A percentile compares a stretch with the other conserved stretches of the same genome.
These are phyloP conservation scores for Fusarium ambrosium DNA, from an alignment of 2,329 filamentous ascomycete species.

Conservation along the genomic window DNA sequence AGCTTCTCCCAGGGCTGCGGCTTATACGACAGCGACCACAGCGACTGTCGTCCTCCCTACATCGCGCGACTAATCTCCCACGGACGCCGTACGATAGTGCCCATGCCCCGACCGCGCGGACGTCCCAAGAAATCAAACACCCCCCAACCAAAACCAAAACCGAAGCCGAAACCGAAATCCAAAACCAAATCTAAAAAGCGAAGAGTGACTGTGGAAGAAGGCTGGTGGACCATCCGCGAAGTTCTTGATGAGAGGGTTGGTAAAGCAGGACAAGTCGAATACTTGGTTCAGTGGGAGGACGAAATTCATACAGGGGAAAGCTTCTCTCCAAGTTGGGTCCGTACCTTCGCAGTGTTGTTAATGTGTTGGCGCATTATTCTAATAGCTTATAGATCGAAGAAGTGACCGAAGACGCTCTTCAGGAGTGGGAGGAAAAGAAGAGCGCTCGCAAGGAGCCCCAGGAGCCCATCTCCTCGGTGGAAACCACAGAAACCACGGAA, in stretches of 20 bases:
- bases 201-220: conserved; percentile 1
- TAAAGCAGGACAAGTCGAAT: conserved; percentile 47
- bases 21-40: conserved; percentile 10
- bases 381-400: conserved; percentile 46
- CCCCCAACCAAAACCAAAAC: conserved; percentile 29
- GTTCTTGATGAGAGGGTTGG: conserved; percentile 53
- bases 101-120: conserved; percentile 52
- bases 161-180: conserved; percentile 37
- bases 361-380: conserved; percentile 31
- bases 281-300: conserved; percentile 57
- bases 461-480: neutral
- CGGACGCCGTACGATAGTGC: conserved; percentile 38
- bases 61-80: conserved; percentile 21
- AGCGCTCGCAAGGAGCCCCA: neutral
- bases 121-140: conserved; percentile 36
- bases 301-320: conserved; percentile 46
- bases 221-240: conserved; percentile 52
- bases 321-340: conserved; percentile 49
- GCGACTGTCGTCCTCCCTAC: conserved; percentile 17
- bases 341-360: conserved; percentile 1
- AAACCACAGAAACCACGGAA: neutral
- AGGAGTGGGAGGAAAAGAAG: conserved; percentile 50
- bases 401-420: conserved; percentile 49
- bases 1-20: conserved; percentile 15
- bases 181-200: conserved; percentile 4